Conservation (phyloP, 805 yeast genomes). For the Ogataea naganishii region DNA sequence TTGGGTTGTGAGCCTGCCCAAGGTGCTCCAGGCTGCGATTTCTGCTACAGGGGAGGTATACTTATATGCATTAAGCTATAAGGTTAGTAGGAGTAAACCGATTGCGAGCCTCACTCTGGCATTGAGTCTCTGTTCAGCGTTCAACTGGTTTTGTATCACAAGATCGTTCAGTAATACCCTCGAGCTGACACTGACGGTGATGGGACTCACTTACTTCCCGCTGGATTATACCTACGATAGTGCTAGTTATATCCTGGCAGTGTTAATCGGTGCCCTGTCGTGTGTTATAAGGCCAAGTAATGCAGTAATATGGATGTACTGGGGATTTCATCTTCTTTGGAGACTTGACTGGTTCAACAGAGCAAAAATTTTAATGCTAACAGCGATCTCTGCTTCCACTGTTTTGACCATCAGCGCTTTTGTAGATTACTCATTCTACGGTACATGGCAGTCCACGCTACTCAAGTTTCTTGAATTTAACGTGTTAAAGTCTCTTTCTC, state of each 20-base stretch:
- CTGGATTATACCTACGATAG: neutral
- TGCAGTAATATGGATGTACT: constrained; percentile 60
- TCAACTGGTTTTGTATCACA: constrained; percentile 75
- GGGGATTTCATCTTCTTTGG: constrained; percentile 35
- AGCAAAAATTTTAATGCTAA: constrained; percentile 2
- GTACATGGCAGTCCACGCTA: constrained; percentile 48
- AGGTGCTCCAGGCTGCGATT: constrained; percentile 55
- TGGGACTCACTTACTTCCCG: constrained; percentile 62
- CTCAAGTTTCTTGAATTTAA: constrained; percentile 71
- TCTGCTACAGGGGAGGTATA: constrained; percentile 68
- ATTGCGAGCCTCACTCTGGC: constrained; percentile 35
- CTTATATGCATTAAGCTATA: constrained; percentile 34
- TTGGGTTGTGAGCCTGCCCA: constrained; percentile 47
- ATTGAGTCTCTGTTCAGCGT: constrained; percentile 54
- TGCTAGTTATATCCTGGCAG: constrained; percentile 12
- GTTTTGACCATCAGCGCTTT: constrained; percentile 29
- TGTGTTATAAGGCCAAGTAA: constrained; percentile 83
- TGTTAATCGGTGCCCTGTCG: constrained; percentile 47
- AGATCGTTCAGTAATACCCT: constrained; percentile 82
- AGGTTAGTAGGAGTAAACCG: constrained; percentile 21
- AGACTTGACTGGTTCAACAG: constrained; percentile 2
- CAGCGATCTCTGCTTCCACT: constrained; percentile 3
- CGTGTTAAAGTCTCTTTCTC: constrained; percentile 59
- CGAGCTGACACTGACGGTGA: constrained; percentile 63
- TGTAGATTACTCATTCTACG: constrained; percentile 58